Evolutionary conservation across 495 filamentous ascomycete species (phyloP), one percentile per base, ranked within the genome.

Genomic region (Antarctomyces pellizariae): DNA sequence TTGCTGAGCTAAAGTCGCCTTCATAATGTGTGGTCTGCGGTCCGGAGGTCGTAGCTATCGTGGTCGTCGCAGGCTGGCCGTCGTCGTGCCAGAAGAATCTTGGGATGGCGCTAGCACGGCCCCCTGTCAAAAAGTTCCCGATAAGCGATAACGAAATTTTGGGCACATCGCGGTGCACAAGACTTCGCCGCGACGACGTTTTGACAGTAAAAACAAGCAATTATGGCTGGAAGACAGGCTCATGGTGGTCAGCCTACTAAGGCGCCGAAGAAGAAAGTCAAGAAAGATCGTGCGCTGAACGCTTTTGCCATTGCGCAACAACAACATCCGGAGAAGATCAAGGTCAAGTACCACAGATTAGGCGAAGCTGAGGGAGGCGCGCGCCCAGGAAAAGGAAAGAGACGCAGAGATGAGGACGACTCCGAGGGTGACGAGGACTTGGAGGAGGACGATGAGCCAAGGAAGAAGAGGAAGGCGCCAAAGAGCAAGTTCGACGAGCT

Each of bases 301-400:
- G 86, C 86, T 17, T 74, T 90, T 36, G 58, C 84, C 20, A 76
- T 86, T 39, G 86, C 86, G 18, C 65, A 69, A 20, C 56, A 66
- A 22, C 49, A 75, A 29, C 53, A 52, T 29, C 56, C 59, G 2
- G 51, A 52, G 2, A 56, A 49, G 16, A 25, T 50, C 2, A 61
- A 60, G 33, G 47, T 71, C 11, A 49, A 56, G 28, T 52, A 56
- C 31, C 54, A 58, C 38, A 62, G 72, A 16, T 50, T 73, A 8
- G 71, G 72, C 13, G 56, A 60, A 29, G 44, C 50, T 8, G 60
- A 72, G 26, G 64, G 41, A 16, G 41, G 38, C 13, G 38, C 41
- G 25, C 13, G 34, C 25, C 38, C 36, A 24, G 16, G 24, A 1
- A 44, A 44, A 16, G 32, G 38, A 2, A 29, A 25, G 8, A 17